Evolutionary conservation across 179 eudicot species (phyloP), one percentile per base, ranked within the genome.

Genomic region (Camellia oleifera): DNA sequence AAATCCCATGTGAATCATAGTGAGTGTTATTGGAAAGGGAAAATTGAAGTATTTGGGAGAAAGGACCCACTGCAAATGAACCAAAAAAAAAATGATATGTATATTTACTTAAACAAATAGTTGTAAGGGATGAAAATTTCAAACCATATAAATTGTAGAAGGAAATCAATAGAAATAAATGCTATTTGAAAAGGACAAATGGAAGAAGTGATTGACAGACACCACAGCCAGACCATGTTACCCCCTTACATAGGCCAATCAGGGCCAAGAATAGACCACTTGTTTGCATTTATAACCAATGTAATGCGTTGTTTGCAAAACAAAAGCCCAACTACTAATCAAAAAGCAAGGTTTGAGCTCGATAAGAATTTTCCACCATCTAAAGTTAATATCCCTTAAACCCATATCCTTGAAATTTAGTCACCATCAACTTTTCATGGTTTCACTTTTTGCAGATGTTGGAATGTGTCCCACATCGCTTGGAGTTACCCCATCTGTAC

Each of bases 1-100:
- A 82, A 96, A 94, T 17, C 98, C 99, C 99, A 96, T 96, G 81
- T 96, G 99, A 83, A 96, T 93, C 99, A 96, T 96, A 17, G 99
- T 96, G 40, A 96, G 95, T 56, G 99, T 96, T 82, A 96, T 94
- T 63, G 99, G 99, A 8, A 96, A 88, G 44, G 98, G 97, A 83
- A 96, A 96, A 81, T 94, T 96, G 94, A 96, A 96, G 84, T 96
- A 96, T 81, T 94, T 96, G 66, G 97, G 98, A 78, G 99, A 96
- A 76, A 96, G 99, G 84, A 96, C 99, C 99, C 99, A 96, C 99
- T 96, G 97, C 88, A 87, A 83, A 79, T 26, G 67, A 60, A 15
- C 9, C 5, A 73, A 60, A 40, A 9, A 42, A 42, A 14, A 56
- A 20, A 7, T 7, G 9, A 17, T 3, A 20, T 72, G 42, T 1